Percentiles rank a stretch among this genome's conserved stretches.
phyloP scores from a whole-genome alignment of 179 eudicot species.

The Actinidia arguta region DNA sequence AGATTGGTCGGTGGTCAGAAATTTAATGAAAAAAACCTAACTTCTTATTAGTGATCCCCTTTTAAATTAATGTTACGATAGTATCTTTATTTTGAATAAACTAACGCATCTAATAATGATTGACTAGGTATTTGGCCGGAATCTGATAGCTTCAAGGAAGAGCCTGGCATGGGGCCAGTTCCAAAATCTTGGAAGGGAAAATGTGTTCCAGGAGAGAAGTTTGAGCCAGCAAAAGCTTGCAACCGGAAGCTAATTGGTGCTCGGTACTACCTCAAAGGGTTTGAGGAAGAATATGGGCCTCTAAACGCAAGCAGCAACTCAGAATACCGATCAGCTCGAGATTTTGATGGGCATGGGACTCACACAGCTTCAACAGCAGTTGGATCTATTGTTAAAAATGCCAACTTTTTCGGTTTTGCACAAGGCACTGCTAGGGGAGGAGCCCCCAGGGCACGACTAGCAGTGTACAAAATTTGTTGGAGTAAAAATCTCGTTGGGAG shows the following conservation, averaged over 20 bases:
- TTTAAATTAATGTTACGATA: not conserved
- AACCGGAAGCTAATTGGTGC: slow-evolving; percentile 57
- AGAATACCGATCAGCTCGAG: slow-evolving; percentile 50
- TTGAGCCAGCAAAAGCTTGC: slow-evolving; percentile 43
- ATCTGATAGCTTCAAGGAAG: slow-evolving; percentile 51
- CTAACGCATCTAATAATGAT: not conserved
- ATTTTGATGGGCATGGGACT: slow-evolving; percentile 51
- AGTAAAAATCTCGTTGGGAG: slow-evolving; percentile 11
- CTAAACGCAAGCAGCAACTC: slow-evolving; percentile 19
- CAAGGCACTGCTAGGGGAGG: slow-evolving; percentile 56
- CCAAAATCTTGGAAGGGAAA: slow-evolving; percentile 52
- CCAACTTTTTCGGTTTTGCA: slow-evolving; percentile 39
- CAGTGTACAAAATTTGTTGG: slow-evolving; percentile 63
- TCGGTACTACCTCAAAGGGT: slow-evolving; percentile 40
- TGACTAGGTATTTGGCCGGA: slow-evolving; percentile 59
- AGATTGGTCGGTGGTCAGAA: not conserved
- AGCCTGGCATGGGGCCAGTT: slow-evolving; percentile 30
- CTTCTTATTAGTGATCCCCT: too few relatives aligned
- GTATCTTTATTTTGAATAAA: not conserved
- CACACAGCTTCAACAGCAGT: slow-evolving; percentile 60
- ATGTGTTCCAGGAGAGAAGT: slow-evolving; percentile 42
- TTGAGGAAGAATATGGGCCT: slow-evolving; percentile 32
- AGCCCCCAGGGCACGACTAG: slow-evolving; percentile 57
- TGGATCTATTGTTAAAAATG: slow-evolving; percentile 39
- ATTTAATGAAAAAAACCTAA: too few relatives aligned